Conservation (phyloP, 225 moss, liverwort and hornwort species). For the Bryum argenteum region DNA sequence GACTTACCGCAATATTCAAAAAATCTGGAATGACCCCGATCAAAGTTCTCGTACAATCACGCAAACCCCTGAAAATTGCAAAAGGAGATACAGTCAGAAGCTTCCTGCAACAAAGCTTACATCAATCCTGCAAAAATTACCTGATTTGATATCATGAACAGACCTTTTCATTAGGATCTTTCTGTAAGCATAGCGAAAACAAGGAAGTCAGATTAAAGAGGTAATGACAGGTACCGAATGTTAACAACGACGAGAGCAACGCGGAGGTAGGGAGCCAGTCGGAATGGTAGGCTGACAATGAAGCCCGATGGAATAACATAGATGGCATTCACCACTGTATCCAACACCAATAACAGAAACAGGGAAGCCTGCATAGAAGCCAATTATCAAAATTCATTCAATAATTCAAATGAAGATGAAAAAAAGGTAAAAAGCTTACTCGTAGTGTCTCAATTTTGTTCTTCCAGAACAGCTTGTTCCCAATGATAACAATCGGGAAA, state of each 20-base stretch:
- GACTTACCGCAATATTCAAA: constrained; percentile 68
- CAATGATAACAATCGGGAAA: constrained; percentile 70
- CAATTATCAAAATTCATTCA: background rate
- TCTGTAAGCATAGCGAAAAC: background rate
- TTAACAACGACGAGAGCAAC: constrained; percentile 59
- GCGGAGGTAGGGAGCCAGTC: constrained; percentile 86
- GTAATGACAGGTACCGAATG: constrained; percentile 39
- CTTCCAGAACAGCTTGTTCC: constrained; percentile 76
- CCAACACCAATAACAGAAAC: constrained; percentile 56
- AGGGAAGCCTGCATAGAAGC: constrained; percentile 53
- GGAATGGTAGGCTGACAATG: constrained; percentile 79
- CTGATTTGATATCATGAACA: too few relatives aligned
- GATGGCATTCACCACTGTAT: constrained; percentile 65
- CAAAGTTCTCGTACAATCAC: constrained; percentile 70
- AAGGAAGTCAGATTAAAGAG: background rate
- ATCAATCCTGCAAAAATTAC: too few relatives aligned
- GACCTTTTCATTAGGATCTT: too few relatives aligned
- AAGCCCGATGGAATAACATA: constrained; percentile 82
- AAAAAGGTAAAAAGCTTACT: constrained; percentile 35
- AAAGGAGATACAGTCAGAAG: background rate
- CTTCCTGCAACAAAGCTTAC: background rate
- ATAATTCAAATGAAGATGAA: background rate
- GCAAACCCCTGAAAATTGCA: constrained; percentile 57
- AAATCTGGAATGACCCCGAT: constrained; percentile 82
- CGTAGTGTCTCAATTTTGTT: constrained; percentile 56